Evolutionary conservation across 805 yeast species (phyloP).

Genomic region (Wickerhamiella nectarea): DNA sequence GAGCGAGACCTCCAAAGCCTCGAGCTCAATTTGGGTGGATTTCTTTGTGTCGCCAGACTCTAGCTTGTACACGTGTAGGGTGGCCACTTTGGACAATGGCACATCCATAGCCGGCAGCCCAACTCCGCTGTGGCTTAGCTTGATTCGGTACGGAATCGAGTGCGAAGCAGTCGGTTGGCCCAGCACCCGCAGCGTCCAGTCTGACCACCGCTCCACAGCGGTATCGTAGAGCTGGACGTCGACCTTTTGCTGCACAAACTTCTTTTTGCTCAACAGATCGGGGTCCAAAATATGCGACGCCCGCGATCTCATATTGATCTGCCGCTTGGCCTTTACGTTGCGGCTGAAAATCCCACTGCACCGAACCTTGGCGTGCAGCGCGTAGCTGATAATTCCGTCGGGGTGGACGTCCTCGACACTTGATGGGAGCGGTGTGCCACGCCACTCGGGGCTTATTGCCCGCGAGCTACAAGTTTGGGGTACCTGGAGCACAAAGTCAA

Average conservation of each 20-base stretch:
- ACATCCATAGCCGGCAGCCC: conserved; percentile 5
- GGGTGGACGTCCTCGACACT: neutral
- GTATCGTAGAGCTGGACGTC: conserved; percentile 1
- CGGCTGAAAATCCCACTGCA: neutral
- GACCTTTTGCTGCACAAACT: conserved; percentile 2
- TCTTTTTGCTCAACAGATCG: neutral
- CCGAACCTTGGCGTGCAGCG: neutral
- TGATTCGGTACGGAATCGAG: neutral
- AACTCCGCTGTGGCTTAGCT: neutral
- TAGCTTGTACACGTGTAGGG: neutral
- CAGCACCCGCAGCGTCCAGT: conserved; percentile 1
- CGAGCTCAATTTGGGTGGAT: neutral
- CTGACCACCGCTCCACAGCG: neutral
- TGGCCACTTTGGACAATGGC: neutral
- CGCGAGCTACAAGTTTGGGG: neutral
- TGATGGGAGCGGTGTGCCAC: neutral
- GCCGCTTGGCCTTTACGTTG: neutral
- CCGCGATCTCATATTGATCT: neutral
- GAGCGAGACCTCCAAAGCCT: neutral
- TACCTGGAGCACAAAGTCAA: neutral
- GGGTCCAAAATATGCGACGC: neutral
- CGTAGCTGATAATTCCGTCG: conserved; percentile 1
- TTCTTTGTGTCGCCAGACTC: neutral
- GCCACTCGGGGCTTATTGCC: neutral
- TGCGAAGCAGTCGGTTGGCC: neutral